Evolutionary conservation across 768 basidiomycete genomes (phyloP), one percentile per base, ranked within the genome.

Genomic region (Tephrocybe sp.): DNA sequence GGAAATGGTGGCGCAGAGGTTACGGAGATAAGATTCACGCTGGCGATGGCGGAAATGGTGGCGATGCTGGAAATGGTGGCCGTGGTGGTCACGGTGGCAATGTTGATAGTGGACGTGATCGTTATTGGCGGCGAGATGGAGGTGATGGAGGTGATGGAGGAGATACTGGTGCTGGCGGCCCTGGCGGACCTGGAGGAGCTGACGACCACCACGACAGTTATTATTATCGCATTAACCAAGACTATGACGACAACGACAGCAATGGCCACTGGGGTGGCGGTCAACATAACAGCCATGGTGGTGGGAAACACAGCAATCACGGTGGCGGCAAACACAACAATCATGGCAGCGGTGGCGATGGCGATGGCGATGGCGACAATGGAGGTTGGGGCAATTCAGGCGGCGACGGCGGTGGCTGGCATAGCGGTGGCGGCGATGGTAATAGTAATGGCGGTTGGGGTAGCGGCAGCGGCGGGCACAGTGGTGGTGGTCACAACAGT

Each of bases 41-140:
- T 19, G 46, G 46, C 12, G 39, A 47, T 30, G 46, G 46, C 30
- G 47, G 47, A 18, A n/a, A 25, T 4, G 47, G 36, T 27, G 45
- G 45, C n/a, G 11, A 24, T 12, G 45, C 22, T 21, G 47, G 47
- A 21, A 30, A 30, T 16, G 47, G 47, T 38, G 46, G 46, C 5
- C 27, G 25, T 38, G 46, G 46, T 13, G 46, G 46, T 4, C 27
- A 39, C n/a, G 46, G 46, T 12, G 46, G 46, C 37, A 19, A 37
- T 19, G 36, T 37, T 4, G 16, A 37, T 12, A 11, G 15, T 15
- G 7, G 28, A 6, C 28, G 28, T 12, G 7, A 12, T 12, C 28
- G 28, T 12, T 15, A 15, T 12, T 26, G 41, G 41, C 26, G 41
- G 12, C 21, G 13, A 8, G 18, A 27, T 12, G 21, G 41, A n/a